A percentile compares a stretch with the other conserved stretches of the same genome.
Evolutionary conservation across 2,329 filamentous ascomycete genomes (phyloP).

Genomic region (Hypoxylon sp.): DNA sequence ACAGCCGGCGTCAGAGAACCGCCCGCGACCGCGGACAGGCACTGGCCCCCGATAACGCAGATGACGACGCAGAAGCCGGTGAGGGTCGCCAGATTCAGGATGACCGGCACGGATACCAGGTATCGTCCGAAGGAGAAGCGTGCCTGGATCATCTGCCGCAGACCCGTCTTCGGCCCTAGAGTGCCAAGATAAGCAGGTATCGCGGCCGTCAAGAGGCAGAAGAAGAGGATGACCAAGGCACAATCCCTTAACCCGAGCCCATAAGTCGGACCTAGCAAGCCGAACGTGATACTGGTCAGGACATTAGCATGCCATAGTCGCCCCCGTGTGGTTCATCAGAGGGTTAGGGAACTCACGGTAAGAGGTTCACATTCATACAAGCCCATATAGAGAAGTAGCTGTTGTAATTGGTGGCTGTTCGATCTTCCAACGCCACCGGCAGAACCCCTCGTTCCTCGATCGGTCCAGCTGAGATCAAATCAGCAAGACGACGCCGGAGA

Average conservation of each 20-base stretch:
- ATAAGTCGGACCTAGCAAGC: slow-evolving; percentile 65
- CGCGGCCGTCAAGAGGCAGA: slow-evolving; percentile 62
- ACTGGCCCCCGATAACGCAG: slow-evolving; percentile 67
- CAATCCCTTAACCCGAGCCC: slow-evolving; percentile 64
- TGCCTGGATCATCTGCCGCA: slow-evolving; percentile 72
- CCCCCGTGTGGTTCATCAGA: neutral
- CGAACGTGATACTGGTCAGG: slow-evolving; percentile 63
- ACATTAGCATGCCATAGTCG: slow-evolving; percentile 9
- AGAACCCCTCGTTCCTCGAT: slow-evolving; percentile 43
- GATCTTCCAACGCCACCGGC: slow-evolving; percentile 42
- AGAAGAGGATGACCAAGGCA: slow-evolving; percentile 69
- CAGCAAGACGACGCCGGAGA: slow-evolving; percentile 6
- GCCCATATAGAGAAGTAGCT: slow-evolving; percentile 45
- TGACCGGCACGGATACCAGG: slow-evolving; percentile 64
- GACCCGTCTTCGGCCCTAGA: slow-evolving; percentile 67
- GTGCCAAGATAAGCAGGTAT: slow-evolving; percentile 65
- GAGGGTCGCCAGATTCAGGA: slow-evolving; percentile 69
- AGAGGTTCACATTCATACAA: slow-evolving; percentile 43
- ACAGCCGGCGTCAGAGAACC: slow-evolving; percentile 59
- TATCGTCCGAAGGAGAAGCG: slow-evolving; percentile 69
- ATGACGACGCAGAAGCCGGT: slow-evolving; percentile 70
- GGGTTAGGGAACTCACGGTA: slow-evolving; percentile 38
- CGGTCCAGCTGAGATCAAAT: slow-evolving; percentile 28
- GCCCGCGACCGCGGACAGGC: slow-evolving; percentile 60
- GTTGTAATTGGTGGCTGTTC: slow-evolving; percentile 41